Conservation (phyloP, 139 green algal genomes). For the Haematococcus sp. region DNA sequence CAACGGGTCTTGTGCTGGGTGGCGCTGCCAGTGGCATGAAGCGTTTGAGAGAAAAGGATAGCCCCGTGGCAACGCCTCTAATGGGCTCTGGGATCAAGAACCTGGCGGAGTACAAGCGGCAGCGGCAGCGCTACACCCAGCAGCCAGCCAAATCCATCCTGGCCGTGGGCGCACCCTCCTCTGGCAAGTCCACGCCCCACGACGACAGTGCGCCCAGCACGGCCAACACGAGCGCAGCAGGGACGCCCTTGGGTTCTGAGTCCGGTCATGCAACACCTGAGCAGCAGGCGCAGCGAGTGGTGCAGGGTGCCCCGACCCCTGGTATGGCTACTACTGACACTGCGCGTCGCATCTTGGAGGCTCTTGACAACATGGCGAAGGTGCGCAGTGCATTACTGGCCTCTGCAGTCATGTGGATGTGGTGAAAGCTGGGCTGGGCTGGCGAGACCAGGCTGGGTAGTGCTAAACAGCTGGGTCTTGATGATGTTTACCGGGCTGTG, state of each 20-base stretch:
- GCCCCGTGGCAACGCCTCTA: neutral
- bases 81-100: constrained; percentile 8
- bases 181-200: neutral
- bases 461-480: no score
- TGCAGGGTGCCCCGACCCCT: neutral
- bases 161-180: constrained; percentile 11
- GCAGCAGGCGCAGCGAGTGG: constrained; percentile 3
- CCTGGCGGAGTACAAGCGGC: constrained; percentile 34
- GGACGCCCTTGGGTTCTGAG: neutral
- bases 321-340: constrained; percentile 24
- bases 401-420: neutral
- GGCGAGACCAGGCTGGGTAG: neutral
- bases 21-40: neutral
- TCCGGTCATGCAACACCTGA: no score
- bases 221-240: neutral
- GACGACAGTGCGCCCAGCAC: constrained; percentile 5
- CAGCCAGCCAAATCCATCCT: constrained; percentile 22
- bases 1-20: neutral
- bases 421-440: constrained; percentile 7
- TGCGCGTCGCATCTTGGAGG: constrained; percentile 30
- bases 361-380: constrained; percentile 30
- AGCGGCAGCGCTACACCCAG: constrained; percentile 20
- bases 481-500: neutral
- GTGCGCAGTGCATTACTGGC: constrained; percentile 7
- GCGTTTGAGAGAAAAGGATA: neutral